Evolutionary conservation across 257 asterid species (phyloP).

Genomic region (Fraxinus quadrangulata): DNA sequence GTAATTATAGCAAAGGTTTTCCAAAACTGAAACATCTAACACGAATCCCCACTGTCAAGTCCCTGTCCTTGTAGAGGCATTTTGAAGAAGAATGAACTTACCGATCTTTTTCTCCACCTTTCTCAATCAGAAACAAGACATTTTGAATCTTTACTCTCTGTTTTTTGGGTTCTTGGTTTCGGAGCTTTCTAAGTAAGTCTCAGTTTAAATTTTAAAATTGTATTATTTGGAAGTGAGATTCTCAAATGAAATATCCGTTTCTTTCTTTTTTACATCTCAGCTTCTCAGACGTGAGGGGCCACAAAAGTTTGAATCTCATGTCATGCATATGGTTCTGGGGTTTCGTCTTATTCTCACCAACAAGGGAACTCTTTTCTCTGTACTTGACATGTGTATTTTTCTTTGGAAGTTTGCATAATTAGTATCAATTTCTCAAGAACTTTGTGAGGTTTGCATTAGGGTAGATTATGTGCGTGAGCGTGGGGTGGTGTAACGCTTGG

Average conservation of each 20-base stretch:
- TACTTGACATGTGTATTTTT: conserved; percentile 33
- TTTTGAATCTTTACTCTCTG: neutral
- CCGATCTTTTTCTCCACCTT: conserved; percentile 33
- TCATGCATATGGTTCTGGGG: conserved; percentile 16
- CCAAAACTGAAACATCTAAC: neutral
- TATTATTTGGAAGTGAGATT: conserved; percentile 6
- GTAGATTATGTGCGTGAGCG: neutral
- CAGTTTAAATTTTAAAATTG: neutral
- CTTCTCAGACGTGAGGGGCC: conserved; percentile 5
- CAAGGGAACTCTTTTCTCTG: conserved; percentile 29
- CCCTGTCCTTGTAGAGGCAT: conserved; percentile 26
- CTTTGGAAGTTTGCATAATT: conserved; percentile 24
- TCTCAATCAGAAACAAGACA: conserved; percentile 26
- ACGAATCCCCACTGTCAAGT: conserved; percentile 24
- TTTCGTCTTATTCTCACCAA: conserved; percentile 26
- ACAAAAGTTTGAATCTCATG: conserved; percentile 9
- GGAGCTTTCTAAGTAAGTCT: conserved; percentile 1
- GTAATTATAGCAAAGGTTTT: neutral
- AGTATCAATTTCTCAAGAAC: conserved; percentile 16
- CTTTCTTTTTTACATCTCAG: neutral
- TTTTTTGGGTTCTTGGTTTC: neutral
- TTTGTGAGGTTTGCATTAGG: neutral
- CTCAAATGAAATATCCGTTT: conserved; percentile 17
- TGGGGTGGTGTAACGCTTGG: neutral
- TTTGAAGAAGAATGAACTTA: neutral